phyloP scores from a whole-genome alignment of 805 yeast genomes.

The Candida pseudofarinosa region DNA sequence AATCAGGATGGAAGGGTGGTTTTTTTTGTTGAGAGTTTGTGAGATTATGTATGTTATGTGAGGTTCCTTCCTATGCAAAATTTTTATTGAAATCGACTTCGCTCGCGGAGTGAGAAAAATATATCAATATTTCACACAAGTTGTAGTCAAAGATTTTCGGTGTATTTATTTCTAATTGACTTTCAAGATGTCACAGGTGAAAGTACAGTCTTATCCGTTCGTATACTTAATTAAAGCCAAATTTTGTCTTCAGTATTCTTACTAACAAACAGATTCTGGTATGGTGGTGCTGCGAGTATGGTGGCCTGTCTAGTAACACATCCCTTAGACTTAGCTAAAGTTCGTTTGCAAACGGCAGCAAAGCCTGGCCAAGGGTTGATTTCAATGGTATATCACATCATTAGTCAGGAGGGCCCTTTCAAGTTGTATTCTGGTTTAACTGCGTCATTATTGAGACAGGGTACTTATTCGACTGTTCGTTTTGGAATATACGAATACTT shows the following conservation, averaged over 20 bases:
- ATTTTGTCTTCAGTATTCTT: too few relatives aligned
- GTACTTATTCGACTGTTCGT: constrained; percentile 81
- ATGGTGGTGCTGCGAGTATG: constrained; percentile 67
- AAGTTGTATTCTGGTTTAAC: constrained; percentile 79
- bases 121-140: too few relatives aligned
- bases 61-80: too few relatives aligned
- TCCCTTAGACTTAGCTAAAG: constrained; percentile 84
- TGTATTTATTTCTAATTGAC: not conserved
- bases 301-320: constrained; percentile 68
- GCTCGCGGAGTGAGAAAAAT: too few relatives aligned
- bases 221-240: too few relatives aligned
- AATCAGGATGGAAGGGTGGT: too few relatives aligned
- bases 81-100: too few relatives aligned
- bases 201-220: not conserved
- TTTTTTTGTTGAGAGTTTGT: too few relatives aligned
- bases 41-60: too few relatives aligned
- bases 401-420: constrained; percentile 58
- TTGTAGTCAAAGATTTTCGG: not conserved
- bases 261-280: constrained; percentile 44
- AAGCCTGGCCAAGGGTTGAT: constrained; percentile 60
- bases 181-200: constrained; percentile 4
- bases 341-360: constrained; percentile 75
- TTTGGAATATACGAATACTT: constrained; percentile 81
- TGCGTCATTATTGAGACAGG: constrained; percentile 81
- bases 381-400: constrained; percentile 57